Conservation (phyloP, 75 land plant genomes). For the Pinus albicaulis region DNA sequence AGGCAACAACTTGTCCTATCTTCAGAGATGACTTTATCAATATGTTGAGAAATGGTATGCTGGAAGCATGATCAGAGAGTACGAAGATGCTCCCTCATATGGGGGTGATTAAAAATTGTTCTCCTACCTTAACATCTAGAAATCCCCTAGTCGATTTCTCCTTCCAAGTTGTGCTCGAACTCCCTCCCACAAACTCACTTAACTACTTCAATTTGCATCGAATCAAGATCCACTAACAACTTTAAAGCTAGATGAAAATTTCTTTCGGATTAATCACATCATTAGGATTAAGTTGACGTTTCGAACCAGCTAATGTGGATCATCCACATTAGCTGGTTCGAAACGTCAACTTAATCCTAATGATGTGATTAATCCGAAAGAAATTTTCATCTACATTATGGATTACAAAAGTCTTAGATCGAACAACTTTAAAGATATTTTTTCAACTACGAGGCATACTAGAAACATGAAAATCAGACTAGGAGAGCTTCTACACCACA, state of each 20-base stretch:
- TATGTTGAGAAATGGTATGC: neutral
- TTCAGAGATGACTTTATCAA: no score
- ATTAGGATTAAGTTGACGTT: no score
- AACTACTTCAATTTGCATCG: conserved; percentile 47
- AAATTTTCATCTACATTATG: no score
- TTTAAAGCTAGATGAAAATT: conserved; percentile 65
- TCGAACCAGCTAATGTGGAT: no score
- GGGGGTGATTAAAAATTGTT: conserved; percentile 49
- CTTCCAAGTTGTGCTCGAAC: conserved; percentile 76
- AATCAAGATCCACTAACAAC: conserved; percentile 44
- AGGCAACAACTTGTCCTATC: no score
- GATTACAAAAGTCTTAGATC: no score
- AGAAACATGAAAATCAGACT: conserved; percentile 76
- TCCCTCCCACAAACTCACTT: conserved; percentile 7
- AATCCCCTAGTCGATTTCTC: conserved; percentile 77
- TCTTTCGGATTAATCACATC: no score
- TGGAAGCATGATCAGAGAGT: neutral
- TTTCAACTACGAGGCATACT: conserved; percentile 71
- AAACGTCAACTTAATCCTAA: no score
- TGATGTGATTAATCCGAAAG: no score
- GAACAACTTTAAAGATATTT: no score
- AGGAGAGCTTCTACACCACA: conserved; percentile 58
- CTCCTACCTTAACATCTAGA: conserved; percentile 58
- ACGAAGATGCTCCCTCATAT: neutral
- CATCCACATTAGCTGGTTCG: no score